phyloP scores from a whole-genome alignment of 768 basidiomycete species.

The Cubamyces sp. region DNA sequence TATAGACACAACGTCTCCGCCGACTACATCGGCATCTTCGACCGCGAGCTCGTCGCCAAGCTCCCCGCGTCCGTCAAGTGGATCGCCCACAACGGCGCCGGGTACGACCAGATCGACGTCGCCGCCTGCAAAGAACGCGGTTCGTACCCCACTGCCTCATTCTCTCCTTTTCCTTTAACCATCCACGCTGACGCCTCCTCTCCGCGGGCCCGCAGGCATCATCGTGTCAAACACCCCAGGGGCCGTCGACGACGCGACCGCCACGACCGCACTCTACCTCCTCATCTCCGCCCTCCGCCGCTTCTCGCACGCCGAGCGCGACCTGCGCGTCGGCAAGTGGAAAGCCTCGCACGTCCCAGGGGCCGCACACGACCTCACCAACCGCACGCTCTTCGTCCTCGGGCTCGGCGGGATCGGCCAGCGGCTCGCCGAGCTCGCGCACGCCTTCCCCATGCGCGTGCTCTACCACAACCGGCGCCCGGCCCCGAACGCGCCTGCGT shows the following conservation, averaged over 20 bases:
- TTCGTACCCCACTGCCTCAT: slow-evolving; percentile 31
- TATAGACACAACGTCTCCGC: slow-evolving; percentile 78
- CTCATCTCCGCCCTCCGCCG: slow-evolving; percentile 78
- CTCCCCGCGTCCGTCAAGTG: slow-evolving; percentile 73
- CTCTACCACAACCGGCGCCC: slow-evolving; percentile 76
- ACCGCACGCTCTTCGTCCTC: slow-evolving; percentile 71
- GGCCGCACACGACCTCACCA: slow-evolving; percentile 64
- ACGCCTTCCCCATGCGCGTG: slow-evolving; percentile 87
- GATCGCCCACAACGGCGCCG: slow-evolving; percentile 93
- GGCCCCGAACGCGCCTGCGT: slow-evolving; percentile 61
- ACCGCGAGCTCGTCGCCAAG: slow-evolving; percentile 73
- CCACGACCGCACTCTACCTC: slow-evolving; percentile 85
- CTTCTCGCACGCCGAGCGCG: slow-evolving; percentile 65
- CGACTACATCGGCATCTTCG: slow-evolving; percentile 71
- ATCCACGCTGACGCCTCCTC: background rate
- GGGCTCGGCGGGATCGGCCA: slow-evolving; percentile 80
- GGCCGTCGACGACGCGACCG: slow-evolving; percentile 90
- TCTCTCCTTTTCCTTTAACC: background rate
- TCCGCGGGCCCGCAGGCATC: slow-evolving; percentile 51
- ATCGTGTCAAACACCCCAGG: slow-evolving; percentile 86
- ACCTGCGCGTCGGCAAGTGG: slow-evolving; percentile 61
- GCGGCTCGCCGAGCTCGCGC: slow-evolving; percentile 69
- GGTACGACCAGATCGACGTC: slow-evolving; percentile 89
- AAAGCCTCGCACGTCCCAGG: slow-evolving; percentile 54
- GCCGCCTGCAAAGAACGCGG: slow-evolving; percentile 71